phyloP scores from a whole-genome alignment of 768 basidiomycete genomes.

The Tulasnella sp. region DNA sequence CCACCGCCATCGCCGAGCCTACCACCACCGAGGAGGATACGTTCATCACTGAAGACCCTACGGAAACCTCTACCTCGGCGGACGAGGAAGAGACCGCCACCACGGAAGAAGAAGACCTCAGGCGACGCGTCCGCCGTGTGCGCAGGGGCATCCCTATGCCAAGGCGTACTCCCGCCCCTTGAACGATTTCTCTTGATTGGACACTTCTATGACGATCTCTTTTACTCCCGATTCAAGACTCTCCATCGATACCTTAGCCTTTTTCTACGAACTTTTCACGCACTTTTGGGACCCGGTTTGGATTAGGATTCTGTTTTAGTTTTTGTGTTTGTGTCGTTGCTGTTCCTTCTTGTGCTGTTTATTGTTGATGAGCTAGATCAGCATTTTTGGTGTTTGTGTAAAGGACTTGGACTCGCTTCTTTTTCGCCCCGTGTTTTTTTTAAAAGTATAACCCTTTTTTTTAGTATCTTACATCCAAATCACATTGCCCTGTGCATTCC shows the following conservation, averaged over 20 bases:
- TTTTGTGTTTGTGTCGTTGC: no score
- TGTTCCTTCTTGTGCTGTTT: no score
- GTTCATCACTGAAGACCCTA: background rate
- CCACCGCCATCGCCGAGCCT: no score
- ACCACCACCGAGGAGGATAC: no score
- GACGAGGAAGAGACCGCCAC: background rate
- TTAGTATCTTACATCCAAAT: no score
- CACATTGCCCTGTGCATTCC: no score
- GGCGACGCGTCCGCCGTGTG: background rate
- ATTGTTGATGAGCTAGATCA: no score
- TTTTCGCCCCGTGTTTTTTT: no score
- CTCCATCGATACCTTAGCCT: background rate
- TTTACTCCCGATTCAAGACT: background rate
- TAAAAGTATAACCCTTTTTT: no score
- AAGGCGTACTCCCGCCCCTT: conserved; percentile 9
- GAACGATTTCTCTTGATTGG: background rate
- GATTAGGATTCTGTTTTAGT: no score
- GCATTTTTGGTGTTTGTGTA: background rate
- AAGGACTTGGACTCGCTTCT: no score
- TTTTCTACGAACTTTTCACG: background rate
- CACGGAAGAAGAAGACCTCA: background rate
- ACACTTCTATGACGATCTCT: background rate
- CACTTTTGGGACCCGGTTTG: background rate
- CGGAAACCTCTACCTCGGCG: background rate
- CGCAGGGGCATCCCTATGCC: conserved; percentile 16